phyloP scores from a whole-genome alignment of 306 rosid genomes.

The Hippophae gyantsensis region DNA sequence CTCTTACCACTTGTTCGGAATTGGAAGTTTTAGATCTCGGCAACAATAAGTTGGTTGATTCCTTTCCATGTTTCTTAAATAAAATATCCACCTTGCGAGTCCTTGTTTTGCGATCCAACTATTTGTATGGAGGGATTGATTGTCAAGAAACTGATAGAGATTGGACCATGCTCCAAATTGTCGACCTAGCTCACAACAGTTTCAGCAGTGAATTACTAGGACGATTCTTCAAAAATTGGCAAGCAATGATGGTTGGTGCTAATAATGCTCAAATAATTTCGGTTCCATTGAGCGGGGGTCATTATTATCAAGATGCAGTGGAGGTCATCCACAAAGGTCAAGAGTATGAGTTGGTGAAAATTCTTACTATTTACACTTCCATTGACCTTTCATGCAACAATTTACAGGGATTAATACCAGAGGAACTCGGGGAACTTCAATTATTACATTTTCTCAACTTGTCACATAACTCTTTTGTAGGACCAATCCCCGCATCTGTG shows the following conservation, averaged over 20 bases:
- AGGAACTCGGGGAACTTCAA: not conserved
- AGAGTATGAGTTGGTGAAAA: not conserved
- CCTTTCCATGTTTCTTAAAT: slow-evolving; percentile 16
- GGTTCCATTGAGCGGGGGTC: not conserved
- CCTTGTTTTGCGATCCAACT: slow-evolving; percentile 15
- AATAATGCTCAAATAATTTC: not conserved
- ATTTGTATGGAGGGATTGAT: not conserved
- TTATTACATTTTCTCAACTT: slow-evolving; percentile 9
- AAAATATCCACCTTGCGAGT: slow-evolving; percentile 16
- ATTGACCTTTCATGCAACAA: slow-evolving; percentile 11
- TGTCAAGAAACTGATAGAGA: not conserved
- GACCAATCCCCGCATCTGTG: slow-evolving; percentile 26
- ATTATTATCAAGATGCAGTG: not conserved
- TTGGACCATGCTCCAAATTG: slow-evolving; percentile 14
- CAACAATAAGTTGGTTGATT: slow-evolving; percentile 4
- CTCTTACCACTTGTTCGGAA: slow-evolving; percentile 15
- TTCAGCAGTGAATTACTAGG: slow-evolving; percentile 6
- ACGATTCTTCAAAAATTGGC: not conserved
- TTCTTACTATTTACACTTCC: not conserved
- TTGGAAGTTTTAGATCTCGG: slow-evolving; percentile 24
- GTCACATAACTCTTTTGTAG: slow-evolving; percentile 7
- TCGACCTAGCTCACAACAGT: slow-evolving; percentile 16
- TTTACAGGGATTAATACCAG: slow-evolving; percentile 2
- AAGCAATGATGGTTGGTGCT: not conserved
- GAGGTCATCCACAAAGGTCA: not conserved